Evolutionary conservation across 345 rosid genomes (phyloP).

Genomic region (Corchorus capsularis): DNA sequence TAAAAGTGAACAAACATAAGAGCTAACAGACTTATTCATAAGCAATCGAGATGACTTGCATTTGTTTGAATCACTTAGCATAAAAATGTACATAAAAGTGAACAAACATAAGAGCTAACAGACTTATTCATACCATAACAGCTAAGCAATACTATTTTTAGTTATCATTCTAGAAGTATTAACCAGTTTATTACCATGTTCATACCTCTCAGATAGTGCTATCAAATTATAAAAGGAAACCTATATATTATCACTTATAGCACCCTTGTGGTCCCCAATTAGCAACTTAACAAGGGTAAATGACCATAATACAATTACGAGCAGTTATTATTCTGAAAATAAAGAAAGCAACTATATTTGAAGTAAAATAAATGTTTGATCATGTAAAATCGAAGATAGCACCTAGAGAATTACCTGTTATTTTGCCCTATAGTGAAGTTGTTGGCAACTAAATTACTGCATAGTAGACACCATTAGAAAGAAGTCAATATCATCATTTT

Average conservation of each 20-base stretch:
- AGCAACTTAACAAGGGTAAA: not conserved
- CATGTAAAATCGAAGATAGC: not conserved
- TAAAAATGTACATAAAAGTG: not conserved
- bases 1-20: not conserved
- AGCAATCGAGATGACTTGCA: too few species aligned
- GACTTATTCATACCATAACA: not conserved
- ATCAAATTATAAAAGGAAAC: not conserved
- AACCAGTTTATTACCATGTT: not conserved
- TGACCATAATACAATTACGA: not conserved
- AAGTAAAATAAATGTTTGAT: not conserved
- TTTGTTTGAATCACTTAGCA: too few species aligned
- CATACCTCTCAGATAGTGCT: not conserved
- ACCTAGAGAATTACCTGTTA: slow-evolving; percentile 42
- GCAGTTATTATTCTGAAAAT: not conserved
- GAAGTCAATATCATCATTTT: slow-evolving; percentile 20
- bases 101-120: not conserved
- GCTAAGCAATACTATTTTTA: not conserved
- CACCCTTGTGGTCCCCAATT: not conserved
- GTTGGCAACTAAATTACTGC: slow-evolving; percentile 78
- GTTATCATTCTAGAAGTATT: not conserved
- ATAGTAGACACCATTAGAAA: slow-evolving; percentile 22
- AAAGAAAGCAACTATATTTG: not conserved
- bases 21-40: not conserved
- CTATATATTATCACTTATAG: not conserved
- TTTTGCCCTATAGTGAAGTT: slow-evolving; percentile 50